phyloP scores from a whole-genome alignment of 345 rosid genomes.

The Fremontodendron californicum region DNA sequence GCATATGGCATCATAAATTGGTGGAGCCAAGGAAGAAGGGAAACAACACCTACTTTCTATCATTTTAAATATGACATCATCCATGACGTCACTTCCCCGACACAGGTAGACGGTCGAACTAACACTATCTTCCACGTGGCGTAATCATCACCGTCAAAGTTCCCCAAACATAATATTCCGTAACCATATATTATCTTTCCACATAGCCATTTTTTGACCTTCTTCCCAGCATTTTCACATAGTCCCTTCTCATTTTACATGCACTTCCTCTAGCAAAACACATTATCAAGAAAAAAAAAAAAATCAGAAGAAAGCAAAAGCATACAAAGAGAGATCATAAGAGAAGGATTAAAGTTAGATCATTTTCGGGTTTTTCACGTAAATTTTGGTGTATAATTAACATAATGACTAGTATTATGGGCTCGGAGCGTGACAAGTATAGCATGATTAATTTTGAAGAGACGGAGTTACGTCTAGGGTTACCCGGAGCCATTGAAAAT shows the following conservation, averaged over 20 bases:
- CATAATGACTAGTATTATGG: constrained; percentile 18
- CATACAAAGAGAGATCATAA: background rate
- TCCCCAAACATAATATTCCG: constrained; percentile 2
- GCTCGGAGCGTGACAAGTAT: constrained; percentile 15
- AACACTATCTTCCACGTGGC: constrained; percentile 44
- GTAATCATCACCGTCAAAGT: constrained; percentile 36
- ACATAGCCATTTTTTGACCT: constrained; percentile 20
- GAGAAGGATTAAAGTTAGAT: background rate
- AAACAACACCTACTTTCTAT: constrained; percentile 32
- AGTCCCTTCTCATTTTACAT: constrained; percentile 8
- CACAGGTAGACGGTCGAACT: constrained; percentile 28
- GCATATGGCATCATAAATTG: background rate
- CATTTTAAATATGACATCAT: constrained; percentile 44
- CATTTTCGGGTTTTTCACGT: background rate
- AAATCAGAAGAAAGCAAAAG: constrained; percentile 1
- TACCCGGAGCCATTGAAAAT: constrained; percentile 43
- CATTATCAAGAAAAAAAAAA: background rate
- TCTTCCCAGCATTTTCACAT: constrained; percentile 21
- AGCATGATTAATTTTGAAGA: constrained; percentile 72
- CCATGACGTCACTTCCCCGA: constrained; percentile 49
- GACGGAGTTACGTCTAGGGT: constrained; percentile 79
- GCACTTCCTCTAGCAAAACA: background rate
- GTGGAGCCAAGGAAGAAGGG: constrained; percentile 25
- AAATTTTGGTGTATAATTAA: background rate
- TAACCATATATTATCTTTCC: constrained; percentile 27